These are phyloP conservation scores for Sugiyamaella mastotermitis DNA, from an alignment of 805 yeast genomes.

Conservation along the genomic window DNA sequence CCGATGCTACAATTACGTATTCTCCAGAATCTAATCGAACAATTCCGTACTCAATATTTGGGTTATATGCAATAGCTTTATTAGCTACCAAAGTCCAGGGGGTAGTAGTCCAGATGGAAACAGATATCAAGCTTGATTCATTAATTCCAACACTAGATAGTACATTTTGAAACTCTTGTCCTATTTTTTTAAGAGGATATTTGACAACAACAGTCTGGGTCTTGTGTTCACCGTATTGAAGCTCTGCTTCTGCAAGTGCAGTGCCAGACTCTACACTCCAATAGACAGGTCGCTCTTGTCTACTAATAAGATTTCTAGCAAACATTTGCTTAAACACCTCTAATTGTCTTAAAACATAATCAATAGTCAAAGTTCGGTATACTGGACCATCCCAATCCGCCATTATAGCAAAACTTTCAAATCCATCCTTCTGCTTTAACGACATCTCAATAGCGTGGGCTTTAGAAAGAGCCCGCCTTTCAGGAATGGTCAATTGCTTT, in stretches of 20 bases:
- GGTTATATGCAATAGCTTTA: conserved; percentile 69
- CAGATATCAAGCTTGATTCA: conserved; percentile 8
- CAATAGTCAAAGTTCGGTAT: conserved; percentile 66
- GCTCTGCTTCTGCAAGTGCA: conserved; percentile 93
- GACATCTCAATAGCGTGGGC: conserved; percentile 67
- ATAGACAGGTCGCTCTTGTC: conserved; percentile 92
- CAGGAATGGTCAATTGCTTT: conserved; percentile 34
- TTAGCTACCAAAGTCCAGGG: conserved; percentile 97
- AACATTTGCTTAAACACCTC: conserved; percentile 61
- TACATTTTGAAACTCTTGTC: conserved; percentile 17
- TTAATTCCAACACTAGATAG: background rate
- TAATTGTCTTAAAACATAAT: conserved; percentile 72
- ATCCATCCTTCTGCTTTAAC: conserved; percentile 54
- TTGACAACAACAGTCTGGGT: conserved; percentile 65
- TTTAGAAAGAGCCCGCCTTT: conserved; percentile 60
- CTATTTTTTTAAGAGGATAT: conserved; percentile 45
- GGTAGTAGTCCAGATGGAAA: conserved; percentile 89
- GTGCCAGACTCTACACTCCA: conserved; percentile 96
- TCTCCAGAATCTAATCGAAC: conserved; percentile 35
- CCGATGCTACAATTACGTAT: conserved; percentile 50
- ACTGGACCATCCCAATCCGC: conserved; percentile 62
- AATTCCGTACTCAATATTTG: conserved; percentile 52
- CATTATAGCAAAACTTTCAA: conserved; percentile 70
- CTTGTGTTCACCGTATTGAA: conserved; percentile 76
- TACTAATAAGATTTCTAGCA: conserved; percentile 58